phyloP scores from a whole-genome alignment of 495 filamentous ascomycete species.

The Physcia stellaris region DNA sequence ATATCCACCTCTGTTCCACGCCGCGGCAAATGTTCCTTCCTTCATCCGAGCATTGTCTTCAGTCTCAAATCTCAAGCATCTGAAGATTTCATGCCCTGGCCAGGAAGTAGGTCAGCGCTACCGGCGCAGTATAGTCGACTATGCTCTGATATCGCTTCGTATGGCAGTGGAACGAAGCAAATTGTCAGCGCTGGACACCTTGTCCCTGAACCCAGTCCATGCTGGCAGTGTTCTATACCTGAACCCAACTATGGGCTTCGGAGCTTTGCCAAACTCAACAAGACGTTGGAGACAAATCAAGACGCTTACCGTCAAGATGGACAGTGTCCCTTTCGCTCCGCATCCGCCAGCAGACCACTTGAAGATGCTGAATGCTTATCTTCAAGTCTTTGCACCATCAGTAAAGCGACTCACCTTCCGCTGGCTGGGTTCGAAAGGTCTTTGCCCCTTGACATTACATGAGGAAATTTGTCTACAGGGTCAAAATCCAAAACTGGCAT shows the following conservation, averaged over 20 bases:
- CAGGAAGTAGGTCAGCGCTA: slow-evolving; percentile 52
- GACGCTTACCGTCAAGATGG: slow-evolving; percentile 53
- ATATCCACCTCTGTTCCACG: slow-evolving; percentile 71
- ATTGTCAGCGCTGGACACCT: slow-evolving; percentile 41
- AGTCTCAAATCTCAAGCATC: slow-evolving; percentile 49
- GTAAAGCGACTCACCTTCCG: slow-evolving; percentile 53
- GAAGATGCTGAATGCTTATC: slow-evolving; percentile 60
- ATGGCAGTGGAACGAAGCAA: slow-evolving; percentile 59
- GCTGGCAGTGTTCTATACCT: slow-evolving; percentile 57
- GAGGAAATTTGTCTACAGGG: slow-evolving; percentile 43
- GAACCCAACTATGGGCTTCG: slow-evolving; percentile 50
- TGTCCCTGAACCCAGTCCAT: slow-evolving; percentile 55
- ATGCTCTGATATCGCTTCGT: slow-evolving; percentile 65
- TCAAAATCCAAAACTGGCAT: slow-evolving; percentile 11
- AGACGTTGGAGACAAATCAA: slow-evolving; percentile 60
- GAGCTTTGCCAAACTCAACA: slow-evolving; percentile 45
- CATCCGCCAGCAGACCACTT: slow-evolving; percentile 49
- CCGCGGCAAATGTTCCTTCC: slow-evolving; percentile 66
- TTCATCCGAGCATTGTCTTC: slow-evolving; percentile 56
- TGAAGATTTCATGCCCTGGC: slow-evolving; percentile 58
- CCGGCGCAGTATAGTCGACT: slow-evolving; percentile 63
- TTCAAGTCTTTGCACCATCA: slow-evolving; percentile 45
- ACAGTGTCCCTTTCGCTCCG: slow-evolving; percentile 43
- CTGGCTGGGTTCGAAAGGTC: slow-evolving; percentile 55
- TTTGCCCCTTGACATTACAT: slow-evolving; percentile 51